These are phyloP conservation scores for Fusarium sp. DNA, from an alignment of 2,329 filamentous ascomycete genomes.

Conservation along the genomic window DNA sequence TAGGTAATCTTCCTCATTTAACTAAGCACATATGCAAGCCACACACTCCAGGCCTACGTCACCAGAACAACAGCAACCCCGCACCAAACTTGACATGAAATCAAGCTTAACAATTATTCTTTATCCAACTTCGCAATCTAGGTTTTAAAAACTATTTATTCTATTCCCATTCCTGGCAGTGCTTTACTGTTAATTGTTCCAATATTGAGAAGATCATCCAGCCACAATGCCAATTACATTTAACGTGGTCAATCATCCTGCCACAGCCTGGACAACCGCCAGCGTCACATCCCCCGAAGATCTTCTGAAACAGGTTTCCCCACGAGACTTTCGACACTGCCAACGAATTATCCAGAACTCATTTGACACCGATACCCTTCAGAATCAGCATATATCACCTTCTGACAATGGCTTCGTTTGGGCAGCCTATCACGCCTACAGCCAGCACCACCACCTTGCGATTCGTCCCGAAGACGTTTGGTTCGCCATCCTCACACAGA, in stretches of 20 bases:
- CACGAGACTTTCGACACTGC: background rate
- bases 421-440: constrained; percentile 57
- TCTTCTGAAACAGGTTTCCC: background rate
- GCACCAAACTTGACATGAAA: too few species aligned
- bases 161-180: too few species aligned
- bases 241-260: background rate
- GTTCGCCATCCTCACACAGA: constrained; percentile 64
- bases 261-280: background rate
- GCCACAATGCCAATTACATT: constrained; percentile 6
- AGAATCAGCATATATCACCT: background rate
- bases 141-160: too few species aligned
- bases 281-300: background rate
- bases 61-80: too few species aligned
- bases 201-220: too few species aligned
- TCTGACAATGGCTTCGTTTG: constrained; percentile 54
- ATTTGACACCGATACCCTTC: background rate
- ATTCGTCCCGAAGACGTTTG: constrained; percentile 68
- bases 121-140: too few species aligned
- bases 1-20: too few species aligned
- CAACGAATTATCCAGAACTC: background rate
- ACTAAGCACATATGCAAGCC: too few species aligned
- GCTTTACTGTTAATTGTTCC: too few species aligned
- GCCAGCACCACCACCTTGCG: constrained; percentile 58
- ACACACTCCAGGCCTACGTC: too few species aligned
- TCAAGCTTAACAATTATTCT: too few species aligned